Conservation (phyloP, 192 early-diverging fungal species). For the Linnemannia elongata region DNA sequence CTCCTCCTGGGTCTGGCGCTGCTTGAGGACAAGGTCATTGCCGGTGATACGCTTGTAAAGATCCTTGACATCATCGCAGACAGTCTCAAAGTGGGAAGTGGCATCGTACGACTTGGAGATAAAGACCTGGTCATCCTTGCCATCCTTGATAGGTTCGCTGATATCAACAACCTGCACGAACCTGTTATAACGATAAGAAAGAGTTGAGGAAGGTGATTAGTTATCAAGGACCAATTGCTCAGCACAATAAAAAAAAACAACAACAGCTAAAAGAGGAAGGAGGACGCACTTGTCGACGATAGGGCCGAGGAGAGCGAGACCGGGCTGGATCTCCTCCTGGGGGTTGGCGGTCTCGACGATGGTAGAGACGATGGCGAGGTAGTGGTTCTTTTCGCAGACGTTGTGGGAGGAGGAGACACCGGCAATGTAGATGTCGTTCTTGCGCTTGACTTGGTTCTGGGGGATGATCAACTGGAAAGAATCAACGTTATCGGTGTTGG, state of each 20-base stretch:
- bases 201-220: not conserved
- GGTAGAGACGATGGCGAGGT: constrained; percentile 97
- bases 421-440: constrained; percentile 98
- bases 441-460: constrained; percentile 94
- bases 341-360: constrained; percentile 94
- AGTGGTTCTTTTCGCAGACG: constrained; percentile 90
- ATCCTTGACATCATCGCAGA: constrained; percentile 95
- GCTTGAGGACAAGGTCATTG: constrained; percentile 81
- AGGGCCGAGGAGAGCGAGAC: constrained; percentile 89
- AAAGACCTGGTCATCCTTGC: constrained; percentile 86
- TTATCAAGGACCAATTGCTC: not conserved
- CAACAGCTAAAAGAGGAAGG: not conserved
- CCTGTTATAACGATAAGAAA: constrained; percentile 30
- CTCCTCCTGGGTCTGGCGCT: constrained; percentile 71
- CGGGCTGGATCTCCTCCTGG: constrained; percentile 92
- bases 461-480: constrained; percentile 98
- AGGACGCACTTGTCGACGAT: constrained; percentile 83
- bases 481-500: constrained; percentile 86
- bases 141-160: constrained; percentile 90
- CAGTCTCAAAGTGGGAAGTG: constrained; percentile 98
- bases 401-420: constrained; percentile 90
- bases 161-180: constrained; percentile 90
- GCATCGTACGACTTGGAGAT: constrained; percentile 98
- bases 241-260: not conserved
- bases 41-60: constrained; percentile 89